Evolutionary conservation across 768 basidiomycete species (phyloP), one percentile per base, ranked within the genome.

Genomic region (Dendrothele bispora): DNA sequence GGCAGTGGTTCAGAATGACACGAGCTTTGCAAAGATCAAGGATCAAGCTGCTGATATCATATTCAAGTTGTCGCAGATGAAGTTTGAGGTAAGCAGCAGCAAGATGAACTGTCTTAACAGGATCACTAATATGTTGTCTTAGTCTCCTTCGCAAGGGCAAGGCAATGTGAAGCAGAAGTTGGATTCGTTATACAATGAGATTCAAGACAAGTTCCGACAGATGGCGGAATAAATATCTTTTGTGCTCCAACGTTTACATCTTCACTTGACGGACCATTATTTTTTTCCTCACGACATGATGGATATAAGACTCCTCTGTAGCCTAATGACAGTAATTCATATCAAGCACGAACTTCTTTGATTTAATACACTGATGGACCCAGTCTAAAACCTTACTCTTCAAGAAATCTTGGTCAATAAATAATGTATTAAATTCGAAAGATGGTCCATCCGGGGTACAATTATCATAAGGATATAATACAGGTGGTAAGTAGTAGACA

Each of bases 1-100:
- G 61, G 88, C 91, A 18, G 91, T 97, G 41, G 79, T 85, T 22
- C 82, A 88, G 57, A 84, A 86, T 43, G 89, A 93, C 58, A 71
- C 88, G 49, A 91, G 91, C 17, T 95, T 93, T 60, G 71, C 83
- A 27, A 85, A 83, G 75, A 87, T 98, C 67, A 89, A 89, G 62
- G 95, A 98, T 55, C 75, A 84, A 12, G 80, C 91, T 4, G 71
- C 79, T 42, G 97, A 99, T 60, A 69, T 97, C 51, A 89, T 94
- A 81, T 98, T 87, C 76, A 92, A 94, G 67, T 82, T 99, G n/a
- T 95, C 93, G 38, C 95, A 98, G 68, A 95, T 95, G 93, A 98
- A 98, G 67, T 98, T 97, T 62, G 93, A 97, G 84, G 93, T 92
- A 58, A 40, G 82, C 55, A 7, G 11, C 41, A 20, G 22, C 44